phyloP scores from a whole-genome alignment of 176 grass and related monocot genomes.

The Raddia guianensis region DNA sequence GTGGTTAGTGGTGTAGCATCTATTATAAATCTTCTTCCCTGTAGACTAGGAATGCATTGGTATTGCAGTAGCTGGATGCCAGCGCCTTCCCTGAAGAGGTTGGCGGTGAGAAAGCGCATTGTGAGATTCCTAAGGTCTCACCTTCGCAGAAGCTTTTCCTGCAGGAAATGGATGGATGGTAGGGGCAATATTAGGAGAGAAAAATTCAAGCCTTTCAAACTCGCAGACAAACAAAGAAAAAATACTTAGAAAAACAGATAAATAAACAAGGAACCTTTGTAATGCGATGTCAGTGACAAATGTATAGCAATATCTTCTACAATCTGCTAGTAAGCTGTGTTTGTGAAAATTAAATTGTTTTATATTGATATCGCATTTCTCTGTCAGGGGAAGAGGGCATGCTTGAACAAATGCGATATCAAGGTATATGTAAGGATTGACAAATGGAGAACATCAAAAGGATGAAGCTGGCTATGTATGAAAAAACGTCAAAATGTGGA shows the following conservation, averaged over 20 bases:
- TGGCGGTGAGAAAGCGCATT: constrained; percentile 81
- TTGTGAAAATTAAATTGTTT: not conserved
- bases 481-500: not conserved
- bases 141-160: constrained; percentile 61
- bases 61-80: constrained; percentile 66
- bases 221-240: not conserved
- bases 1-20: not conserved
- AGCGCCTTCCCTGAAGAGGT: constrained; percentile 67
- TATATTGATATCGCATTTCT: not conserved
- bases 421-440: not conserved
- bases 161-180: not conserved
- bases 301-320: not conserved
- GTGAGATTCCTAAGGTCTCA: constrained; percentile 40
- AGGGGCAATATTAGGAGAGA: not conserved
- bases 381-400: not conserved
- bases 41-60: constrained; percentile 72
- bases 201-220: not conserved
- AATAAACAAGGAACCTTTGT: not conserved
- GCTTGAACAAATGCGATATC: not conserved
- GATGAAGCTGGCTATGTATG: not conserved
- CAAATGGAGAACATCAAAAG: not conserved
- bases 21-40: constrained; percentile 48
- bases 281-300: not conserved
- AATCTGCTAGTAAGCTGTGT: not conserved
- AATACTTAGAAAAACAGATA: not conserved